Evolutionary conservation across 2,329 filamentous ascomycete species (phyloP).

Genomic region (Apiospora marii): DNA sequence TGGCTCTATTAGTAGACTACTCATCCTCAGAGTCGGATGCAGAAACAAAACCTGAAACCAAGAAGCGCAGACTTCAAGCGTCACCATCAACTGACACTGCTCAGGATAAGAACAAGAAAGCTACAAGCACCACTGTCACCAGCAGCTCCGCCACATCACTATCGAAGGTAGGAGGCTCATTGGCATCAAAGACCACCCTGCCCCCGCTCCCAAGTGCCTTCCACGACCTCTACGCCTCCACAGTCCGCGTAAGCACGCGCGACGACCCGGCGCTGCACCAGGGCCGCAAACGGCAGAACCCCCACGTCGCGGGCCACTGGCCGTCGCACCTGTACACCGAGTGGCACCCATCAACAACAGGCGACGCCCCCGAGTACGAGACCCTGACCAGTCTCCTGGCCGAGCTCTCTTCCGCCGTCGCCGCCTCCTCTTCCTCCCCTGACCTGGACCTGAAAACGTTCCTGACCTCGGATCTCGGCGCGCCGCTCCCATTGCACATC

Average conservation of each 20-base stretch:
- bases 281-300: constrained; percentile 81
- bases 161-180: neutral
- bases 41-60: neutral
- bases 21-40: constrained; percentile 12
- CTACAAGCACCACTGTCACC: neutral
- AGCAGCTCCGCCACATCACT: neutral
- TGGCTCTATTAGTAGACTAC: constrained; percentile 19
- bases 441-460: constrained; percentile 67
- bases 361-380: constrained; percentile 51
- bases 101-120: neutral
- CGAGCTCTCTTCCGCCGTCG: constrained; percentile 39
- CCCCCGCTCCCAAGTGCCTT: constrained; percentile 83
- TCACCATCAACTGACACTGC: neutral
- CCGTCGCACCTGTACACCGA: constrained; percentile 92
- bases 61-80: neutral
- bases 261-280: constrained; percentile 89
- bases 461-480: constrained; percentile 79
- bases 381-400: constrained; percentile 54
- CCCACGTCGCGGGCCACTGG: constrained; percentile 91
- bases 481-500: constrained; percentile 84
- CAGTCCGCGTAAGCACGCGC: constrained; percentile 75
- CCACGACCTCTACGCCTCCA: constrained; percentile 88
- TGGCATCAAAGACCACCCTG: constrained; percentile 42
- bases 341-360: constrained; percentile 61
- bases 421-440: constrained; percentile 38